Evolutionary conservation across 345 rosid species (phyloP), one percentile per base, ranked within the genome.

Genomic region (Aquilaria sinensis): DNA sequence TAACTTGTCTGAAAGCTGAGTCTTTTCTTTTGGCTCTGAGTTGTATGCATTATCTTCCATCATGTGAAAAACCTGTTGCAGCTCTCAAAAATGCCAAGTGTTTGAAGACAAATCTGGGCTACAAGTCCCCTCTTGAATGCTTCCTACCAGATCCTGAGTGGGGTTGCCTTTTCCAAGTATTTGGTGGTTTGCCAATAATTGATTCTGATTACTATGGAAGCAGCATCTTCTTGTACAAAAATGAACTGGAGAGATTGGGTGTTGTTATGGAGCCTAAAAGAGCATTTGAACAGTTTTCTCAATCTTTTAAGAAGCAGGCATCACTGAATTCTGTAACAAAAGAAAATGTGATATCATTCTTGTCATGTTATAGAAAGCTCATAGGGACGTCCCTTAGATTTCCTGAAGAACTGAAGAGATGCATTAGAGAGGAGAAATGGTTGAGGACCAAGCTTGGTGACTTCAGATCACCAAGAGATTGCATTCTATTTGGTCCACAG

Each of bases 381-480:
- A 72, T 68, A 55, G 63, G 30, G 29, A 53, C 65, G 12, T 1
- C 3, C 4, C 8, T 5, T 4, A 67, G 46, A 60, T 70, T 74
- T 55, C 75, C 84, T 55, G 49, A 55, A 14, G 80, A 76, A 6
- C 64, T 85, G 2, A 74, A 46, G 61, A 64, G 51, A 0, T 72
- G 79, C 74, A 73, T 80, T 41, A 59, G 33, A 5, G 83, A 80
- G 65, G 72, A 9, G 0, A 69, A 63, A 51, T 90, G 97, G 95
- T 65, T 90, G 71, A 76, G 72, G 45, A 87, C 87, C 4, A 75
- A 74, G 55, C 83, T 82, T 0, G 81, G 92, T n/a, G 85, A 67
- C 63, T 75, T 65, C 41, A 74, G 81, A 57, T 75, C 74, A 70
- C 97, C 90, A 10, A 53, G 30, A 9, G 78, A 81, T 0, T 87